Evolutionary conservation across 1,139 yeast genomes (phyloP).

Genomic region (Magnusiomyces magnusii): DNA sequence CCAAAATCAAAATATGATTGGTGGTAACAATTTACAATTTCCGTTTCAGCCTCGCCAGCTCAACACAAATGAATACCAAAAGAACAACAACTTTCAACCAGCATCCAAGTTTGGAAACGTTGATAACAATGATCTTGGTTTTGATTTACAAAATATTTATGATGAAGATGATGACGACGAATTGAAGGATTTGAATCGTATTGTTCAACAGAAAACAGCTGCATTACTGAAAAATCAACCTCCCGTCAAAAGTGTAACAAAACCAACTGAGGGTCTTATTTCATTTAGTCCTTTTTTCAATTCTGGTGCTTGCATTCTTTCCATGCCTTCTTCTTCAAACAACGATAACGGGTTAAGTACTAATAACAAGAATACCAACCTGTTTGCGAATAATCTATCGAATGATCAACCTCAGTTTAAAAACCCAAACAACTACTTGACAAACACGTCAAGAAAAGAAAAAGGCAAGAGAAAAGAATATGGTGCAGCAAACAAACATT

Average conservation of each 20-base stretch:
- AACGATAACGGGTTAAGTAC: too few relatives aligned
- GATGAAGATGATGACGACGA: not conserved
- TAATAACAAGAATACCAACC: too few relatives aligned
- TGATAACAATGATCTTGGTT: not conserved
- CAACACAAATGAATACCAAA: not conserved
- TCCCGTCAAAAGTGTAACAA: not conserved
- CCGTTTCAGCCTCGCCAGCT: not conserved
- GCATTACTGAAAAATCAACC: not conserved
- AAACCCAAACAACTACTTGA: not conserved
- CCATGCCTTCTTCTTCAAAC: too few relatives aligned
- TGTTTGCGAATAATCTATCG: too few relatives aligned
- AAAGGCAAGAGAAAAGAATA: not conserved
- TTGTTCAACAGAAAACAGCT: not conserved
- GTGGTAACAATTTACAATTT: not conserved
- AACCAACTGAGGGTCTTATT: constrained; percentile 1
- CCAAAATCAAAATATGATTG: not conserved
- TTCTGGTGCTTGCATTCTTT: not conserved
- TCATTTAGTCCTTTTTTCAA: constrained; percentile 7
- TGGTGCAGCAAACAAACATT: not conserved
- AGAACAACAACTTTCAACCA: too few relatives aligned
- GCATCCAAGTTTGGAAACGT: too few relatives aligned
- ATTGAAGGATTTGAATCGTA: not conserved
- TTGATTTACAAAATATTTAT: not conserved
- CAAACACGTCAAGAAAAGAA: not conserved
- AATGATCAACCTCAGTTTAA: not conserved